Conservation (phyloP, 805 yeast genomes). For the Wickerhamiella lipophila region DNA sequence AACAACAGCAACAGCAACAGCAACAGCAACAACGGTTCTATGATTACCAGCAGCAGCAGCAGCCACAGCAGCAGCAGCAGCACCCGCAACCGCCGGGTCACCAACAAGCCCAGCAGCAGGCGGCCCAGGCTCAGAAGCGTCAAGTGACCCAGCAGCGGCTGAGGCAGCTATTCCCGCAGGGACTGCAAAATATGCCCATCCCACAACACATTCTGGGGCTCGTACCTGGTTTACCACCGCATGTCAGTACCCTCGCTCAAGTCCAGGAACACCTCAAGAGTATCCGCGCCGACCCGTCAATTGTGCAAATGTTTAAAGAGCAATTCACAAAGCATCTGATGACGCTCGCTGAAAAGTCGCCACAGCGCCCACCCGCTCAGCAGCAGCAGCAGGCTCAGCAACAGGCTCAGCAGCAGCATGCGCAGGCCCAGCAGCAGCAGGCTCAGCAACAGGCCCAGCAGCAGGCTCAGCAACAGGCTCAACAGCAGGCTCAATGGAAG, state of each 20-base stretch:
- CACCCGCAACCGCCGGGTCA: slow-evolving; percentile 5
- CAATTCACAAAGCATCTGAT: slow-evolving; percentile 22
- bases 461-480: slow-evolving; percentile 10
- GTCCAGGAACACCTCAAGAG: slow-evolving; percentile 16
- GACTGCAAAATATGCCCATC: slow-evolving; percentile 8
- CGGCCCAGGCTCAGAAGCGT: slow-evolving; percentile 10
- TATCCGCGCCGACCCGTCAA: slow-evolving; percentile 23
- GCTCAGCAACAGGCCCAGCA: slow-evolving; percentile 17
- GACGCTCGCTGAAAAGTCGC: slow-evolving; percentile 26
- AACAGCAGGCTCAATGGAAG: slow-evolving; percentile 12
- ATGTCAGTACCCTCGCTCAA: slow-evolving; percentile 17
- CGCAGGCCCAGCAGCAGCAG: slow-evolving; percentile 25
- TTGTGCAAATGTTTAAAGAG: slow-evolving; percentile 23
- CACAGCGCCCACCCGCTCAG: slow-evolving; percentile 17
- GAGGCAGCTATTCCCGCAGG: slow-evolving; percentile 12
- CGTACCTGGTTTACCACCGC: slow-evolving; percentile 20
- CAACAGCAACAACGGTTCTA: slow-evolving; percentile 4
- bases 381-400: slow-evolving; percentile 18
- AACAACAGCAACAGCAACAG: slow-evolving; percentile 5
- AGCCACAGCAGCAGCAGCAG: slow-evolving; percentile 9
- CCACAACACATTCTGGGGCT: slow-evolving; percentile 20
- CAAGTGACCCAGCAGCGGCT: slow-evolving; percentile 10
- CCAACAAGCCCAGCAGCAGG: slow-evolving; percentile 11
- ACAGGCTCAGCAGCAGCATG: slow-evolving; percentile 19
- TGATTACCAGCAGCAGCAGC: background rate